phyloP scores from a whole-genome alignment of 2,329 filamentous ascomycete genomes.

The Xylaria sp. region DNA sequence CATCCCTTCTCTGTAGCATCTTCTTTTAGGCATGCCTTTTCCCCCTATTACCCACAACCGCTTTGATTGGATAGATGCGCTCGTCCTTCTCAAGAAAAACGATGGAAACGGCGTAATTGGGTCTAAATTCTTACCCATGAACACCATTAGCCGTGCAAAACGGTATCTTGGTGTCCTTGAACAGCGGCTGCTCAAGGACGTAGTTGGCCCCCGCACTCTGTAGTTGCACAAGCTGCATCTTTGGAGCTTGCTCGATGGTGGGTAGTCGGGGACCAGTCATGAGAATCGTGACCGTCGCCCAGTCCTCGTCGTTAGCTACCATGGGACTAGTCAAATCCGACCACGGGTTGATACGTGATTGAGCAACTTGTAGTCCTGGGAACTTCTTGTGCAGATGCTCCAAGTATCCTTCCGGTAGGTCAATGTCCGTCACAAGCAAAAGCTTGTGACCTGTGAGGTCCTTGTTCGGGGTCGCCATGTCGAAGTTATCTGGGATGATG shows the following conservation, averaged over 20 bases:
- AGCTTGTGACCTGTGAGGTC: slow-evolving; percentile 61
- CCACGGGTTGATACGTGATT: slow-evolving; percentile 47
- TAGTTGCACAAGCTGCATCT: slow-evolving; percentile 64
- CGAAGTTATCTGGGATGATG: slow-evolving; percentile 5
- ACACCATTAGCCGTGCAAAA: slow-evolving; percentile 68
- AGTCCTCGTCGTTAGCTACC: slow-evolving; percentile 50
- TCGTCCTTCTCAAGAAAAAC: background rate
- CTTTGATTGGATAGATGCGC: background rate
- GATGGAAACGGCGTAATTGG: background rate
- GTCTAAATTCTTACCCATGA: slow-evolving; percentile 58
- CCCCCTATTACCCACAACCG: background rate
- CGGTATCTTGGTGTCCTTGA: slow-evolving; percentile 59
- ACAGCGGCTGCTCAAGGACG: slow-evolving; percentile 58
- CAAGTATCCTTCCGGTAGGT: slow-evolving; percentile 49
- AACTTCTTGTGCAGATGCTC: slow-evolving; percentile 53
- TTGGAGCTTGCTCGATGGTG: slow-evolving; percentile 54
- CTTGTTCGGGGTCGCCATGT: slow-evolving; percentile 22
- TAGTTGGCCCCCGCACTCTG: slow-evolving; percentile 64
- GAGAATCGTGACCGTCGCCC: slow-evolving; percentile 61
- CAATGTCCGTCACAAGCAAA: slow-evolving; percentile 52
- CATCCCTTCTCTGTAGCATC: background rate
- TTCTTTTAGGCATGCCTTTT: background rate
- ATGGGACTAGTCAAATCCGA: slow-evolving; percentile 39
- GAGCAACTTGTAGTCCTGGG: slow-evolving; percentile 56
- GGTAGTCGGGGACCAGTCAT: slow-evolving; percentile 58